Evolutionary conservation across 2,329 filamentous ascomycete species (phyloP).

Genomic region (Exophiala aquamarina): DNA sequence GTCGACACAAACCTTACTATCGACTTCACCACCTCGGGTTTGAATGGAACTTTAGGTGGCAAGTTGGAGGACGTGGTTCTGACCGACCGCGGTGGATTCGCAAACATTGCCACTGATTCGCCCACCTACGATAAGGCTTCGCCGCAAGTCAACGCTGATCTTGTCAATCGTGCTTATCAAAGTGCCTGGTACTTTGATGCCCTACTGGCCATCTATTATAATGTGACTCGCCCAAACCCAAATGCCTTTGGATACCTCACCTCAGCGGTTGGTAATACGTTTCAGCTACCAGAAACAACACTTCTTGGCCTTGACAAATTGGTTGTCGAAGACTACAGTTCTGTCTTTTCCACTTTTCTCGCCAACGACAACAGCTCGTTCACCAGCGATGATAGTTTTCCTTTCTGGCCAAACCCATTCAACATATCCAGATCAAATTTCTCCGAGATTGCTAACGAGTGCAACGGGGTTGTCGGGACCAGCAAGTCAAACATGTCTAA

Average conservation of each 20-base stretch:
- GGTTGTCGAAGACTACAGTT: neutral
- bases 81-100: conserved; percentile 46
- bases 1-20: conserved; percentile 40
- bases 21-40: conserved; percentile 29
- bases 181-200: conserved; percentile 45
- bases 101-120: too few relatives aligned
- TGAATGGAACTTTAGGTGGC: neutral
- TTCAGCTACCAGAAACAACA: conserved; percentile 22
- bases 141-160: neutral
- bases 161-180: conserved; percentile 39
- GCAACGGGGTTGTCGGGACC: neutral
- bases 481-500: conserved; percentile 44
- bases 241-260: conserved; percentile 33
- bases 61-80: conserved; percentile 33
- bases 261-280: conserved; percentile 36
- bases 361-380: neutral
- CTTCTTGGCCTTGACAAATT: neutral
- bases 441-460: neutral
- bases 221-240: conserved; percentile 35
- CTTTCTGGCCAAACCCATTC: neutral
- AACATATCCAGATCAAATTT: neutral
- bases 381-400: neutral
- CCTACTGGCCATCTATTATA: conserved; percentile 20
- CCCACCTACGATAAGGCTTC: neutral
- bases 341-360: neutral